Base-by-base conservation (phyloP, 805 yeast species). In the Citeromyces nyonsensis region DNA sequence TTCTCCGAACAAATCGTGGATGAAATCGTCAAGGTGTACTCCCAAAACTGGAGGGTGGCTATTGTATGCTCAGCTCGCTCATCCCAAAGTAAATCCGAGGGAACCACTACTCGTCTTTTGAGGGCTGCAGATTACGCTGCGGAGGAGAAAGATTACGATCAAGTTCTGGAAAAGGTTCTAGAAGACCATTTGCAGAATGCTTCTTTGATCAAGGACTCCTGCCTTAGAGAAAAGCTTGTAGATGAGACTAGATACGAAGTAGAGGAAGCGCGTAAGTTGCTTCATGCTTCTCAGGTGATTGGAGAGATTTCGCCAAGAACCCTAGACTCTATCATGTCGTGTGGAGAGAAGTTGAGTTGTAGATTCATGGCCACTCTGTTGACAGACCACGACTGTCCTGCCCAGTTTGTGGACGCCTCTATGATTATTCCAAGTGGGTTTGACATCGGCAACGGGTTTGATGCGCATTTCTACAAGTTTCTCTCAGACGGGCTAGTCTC, bases 1-100 rank as follows among this genome's bases (percentile, higher is more conserved):
- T 86, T 91, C 53, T 82, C 95, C 7, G 73, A 67, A 33, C 69
- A 77, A 41, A 91, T 91, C 35, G 85, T 84, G 18, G 79, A 80
- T 37, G 82, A 84, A 41, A 84, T 91, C 31, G 81, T 91, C 31
- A 73, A 72, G 46, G 69, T 62, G 15, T 83, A 73, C 49, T 59
- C 73, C 25, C 56, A 66, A 26, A 56, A 58, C 30, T 65, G 64
- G 41, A 66, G 77, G 35, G 94, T 86, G 10, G 96, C 94, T 2
- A 93, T 88, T 15, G 98, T 91, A 3, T 91, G 98, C 53, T 80
- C 94, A 24, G 98, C 98, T 3, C 69, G 98, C 42, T 83, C 95
- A 10, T 74, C 95, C 1, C 68, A 80, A 39, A 79, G 94, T 26
- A 91, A 91, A 50, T 73, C 83, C 14, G 95, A 88, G 52, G 98